These are phyloP conservation scores for Acmispon strigosus DNA, from an alignment of 306 rosid genomes.

Conservation along the genomic window DNA sequence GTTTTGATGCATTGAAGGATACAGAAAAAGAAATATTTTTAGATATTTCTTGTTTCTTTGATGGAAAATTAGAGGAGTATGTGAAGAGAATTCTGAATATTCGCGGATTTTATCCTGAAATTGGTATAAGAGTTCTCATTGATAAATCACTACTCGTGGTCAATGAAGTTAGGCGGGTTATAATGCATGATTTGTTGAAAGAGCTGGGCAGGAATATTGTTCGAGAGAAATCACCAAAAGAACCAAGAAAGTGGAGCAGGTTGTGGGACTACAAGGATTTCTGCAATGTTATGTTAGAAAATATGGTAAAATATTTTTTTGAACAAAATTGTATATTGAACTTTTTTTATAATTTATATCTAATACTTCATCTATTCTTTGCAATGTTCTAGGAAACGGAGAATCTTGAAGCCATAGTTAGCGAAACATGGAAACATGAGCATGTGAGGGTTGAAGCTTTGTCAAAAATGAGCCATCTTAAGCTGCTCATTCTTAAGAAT, in stretches of 20 bases:
- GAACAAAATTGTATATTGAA: no score
- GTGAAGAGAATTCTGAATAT: background rate
- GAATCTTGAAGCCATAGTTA: no score
- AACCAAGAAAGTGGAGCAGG: slow-evolving; percentile 19
- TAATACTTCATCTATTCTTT: no score
- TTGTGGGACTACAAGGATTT: background rate
- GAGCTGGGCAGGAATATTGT: slow-evolving; percentile 12
- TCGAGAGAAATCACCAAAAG: background rate
- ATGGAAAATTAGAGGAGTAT: fast-evolving
- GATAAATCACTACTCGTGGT: slow-evolving; percentile 11
- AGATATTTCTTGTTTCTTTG: background rate
- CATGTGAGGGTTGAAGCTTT: no score
- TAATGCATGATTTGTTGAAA: background rate
- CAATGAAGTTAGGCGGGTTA: fast-evolving
- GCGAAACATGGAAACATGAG: no score
- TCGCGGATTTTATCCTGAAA: background rate
- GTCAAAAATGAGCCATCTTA: no score
- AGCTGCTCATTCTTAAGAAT: no score
- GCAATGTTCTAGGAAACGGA: background rate
- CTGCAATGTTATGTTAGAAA: background rate
- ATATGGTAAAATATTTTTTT: background rate
- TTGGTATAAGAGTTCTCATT: background rate
- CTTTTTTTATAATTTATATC: background rate
- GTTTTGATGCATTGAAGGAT: background rate
- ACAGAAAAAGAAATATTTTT: background rate